A percentile compares a stretch with the other conserved stretches of the same genome.
Conservation (phyloP, 306 rosid species). For the Trifolium repens region DNA sequence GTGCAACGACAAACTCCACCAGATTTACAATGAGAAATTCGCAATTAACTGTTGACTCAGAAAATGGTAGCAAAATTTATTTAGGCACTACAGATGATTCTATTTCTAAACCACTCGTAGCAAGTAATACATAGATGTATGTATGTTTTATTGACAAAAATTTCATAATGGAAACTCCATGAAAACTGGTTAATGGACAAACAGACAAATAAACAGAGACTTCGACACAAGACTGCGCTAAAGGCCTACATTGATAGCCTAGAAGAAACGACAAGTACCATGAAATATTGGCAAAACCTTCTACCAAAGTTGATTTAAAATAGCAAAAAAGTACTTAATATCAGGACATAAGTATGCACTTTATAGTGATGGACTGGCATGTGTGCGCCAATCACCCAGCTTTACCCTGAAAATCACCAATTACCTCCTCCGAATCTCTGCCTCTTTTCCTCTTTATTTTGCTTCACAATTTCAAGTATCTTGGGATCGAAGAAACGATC, state of each 20-base stretch:
- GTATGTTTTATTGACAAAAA: too few species aligned
- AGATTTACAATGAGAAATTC: conserved; percentile 22
- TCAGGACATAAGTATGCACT: neutral
- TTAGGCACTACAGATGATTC: neutral
- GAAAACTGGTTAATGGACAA: neutral
- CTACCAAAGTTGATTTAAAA: conserved; percentile 20
- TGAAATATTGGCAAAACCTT: conserved; percentile 14
- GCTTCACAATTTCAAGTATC: conserved; percentile 56
- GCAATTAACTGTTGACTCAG: neutral
- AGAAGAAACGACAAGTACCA: neutral
- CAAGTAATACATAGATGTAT: neutral
- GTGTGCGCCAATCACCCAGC: neutral
- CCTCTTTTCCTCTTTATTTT: conserved; percentile 67
- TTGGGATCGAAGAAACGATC: conserved; percentile 76
- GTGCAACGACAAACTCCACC: neutral
- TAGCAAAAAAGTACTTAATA: neutral
- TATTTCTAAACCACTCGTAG: conserved; percentile 4
- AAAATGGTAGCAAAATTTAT: neutral
- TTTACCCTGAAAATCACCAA: conserved; percentile 17
- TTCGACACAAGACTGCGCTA: conserved; percentile 20
- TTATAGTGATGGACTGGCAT: conserved; percentile 18
- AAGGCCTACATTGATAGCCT: neutral
- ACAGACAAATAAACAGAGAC: neutral
- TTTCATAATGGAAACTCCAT: too few species aligned
- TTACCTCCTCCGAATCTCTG: conserved; percentile 47